These are phyloP conservation scores for Thinopyrum elongatum DNA, from an alignment of 176 grass and related monocot genomes.

Conservation along the genomic window DNA sequence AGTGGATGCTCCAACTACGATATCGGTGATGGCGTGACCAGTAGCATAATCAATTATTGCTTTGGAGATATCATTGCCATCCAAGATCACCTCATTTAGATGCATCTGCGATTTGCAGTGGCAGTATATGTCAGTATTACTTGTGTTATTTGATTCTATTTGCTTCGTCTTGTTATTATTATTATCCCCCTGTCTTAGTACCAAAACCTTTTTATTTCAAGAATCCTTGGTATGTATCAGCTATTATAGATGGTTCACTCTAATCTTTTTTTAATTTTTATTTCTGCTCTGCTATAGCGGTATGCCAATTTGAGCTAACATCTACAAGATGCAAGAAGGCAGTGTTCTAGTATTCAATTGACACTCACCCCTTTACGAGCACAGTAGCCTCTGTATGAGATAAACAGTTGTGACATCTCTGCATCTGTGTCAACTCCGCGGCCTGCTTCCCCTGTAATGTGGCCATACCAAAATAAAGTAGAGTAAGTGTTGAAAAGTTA, in stretches of 20 bases:
- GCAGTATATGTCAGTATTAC: conserved; percentile 10
- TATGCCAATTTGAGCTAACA: background rate
- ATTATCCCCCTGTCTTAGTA: background rate
- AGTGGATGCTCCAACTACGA: conserved; percentile 67
- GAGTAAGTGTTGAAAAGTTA: conserved; percentile 3
- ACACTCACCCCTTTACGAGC: conserved; percentile 79
- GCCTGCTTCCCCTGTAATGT: conserved; percentile 45
- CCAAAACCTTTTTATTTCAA: background rate
- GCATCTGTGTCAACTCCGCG: conserved; percentile 48
- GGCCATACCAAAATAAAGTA: conserved; percentile 17
- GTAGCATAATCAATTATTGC: conserved; percentile 64
- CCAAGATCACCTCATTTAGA: conserved; percentile 81
- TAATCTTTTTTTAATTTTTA: background rate
- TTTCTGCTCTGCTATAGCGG: background rate
- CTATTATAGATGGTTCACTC: background rate
- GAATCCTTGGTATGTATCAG: conserved; percentile 15
- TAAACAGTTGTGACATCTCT: conserved; percentile 63
- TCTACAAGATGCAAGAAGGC: background rate
- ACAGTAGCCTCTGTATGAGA: conserved; percentile 75
- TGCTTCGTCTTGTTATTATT: background rate
- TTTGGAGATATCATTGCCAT: conserved; percentile 64
- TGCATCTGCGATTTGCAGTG: conserved; percentile 57
- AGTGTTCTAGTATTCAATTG: conserved; percentile 9
- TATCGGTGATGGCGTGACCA: conserved; percentile 47
- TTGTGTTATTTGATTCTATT: conserved; percentile 1